Base-by-base conservation (phyloP, 495 filamentous ascomycete species). In the Evansstolkia leycettana region DNA sequence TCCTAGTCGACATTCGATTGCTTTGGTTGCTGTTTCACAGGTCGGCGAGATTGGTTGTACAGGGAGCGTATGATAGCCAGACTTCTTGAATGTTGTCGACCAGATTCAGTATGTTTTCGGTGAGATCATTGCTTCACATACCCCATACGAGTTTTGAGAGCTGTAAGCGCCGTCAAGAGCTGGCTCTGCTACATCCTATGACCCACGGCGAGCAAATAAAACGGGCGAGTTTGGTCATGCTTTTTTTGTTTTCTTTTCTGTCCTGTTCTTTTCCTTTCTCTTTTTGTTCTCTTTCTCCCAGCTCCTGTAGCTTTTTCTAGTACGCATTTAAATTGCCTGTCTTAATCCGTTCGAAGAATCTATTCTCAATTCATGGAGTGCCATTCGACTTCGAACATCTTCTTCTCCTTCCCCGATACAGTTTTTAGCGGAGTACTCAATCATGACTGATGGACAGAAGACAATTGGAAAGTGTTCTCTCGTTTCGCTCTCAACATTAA, bases 91-190 rank as follows among this genome's bases (percentile, higher is more conserved):
- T 26, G 24, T 7, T 26, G 24, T n/a, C n/a, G 24, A n/a, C 12
- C 11, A 29, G 11, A 6, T 29, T 29, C 28, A 29, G 28, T 5
- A 29, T n/a, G 4, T 15, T 29, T 29, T n/a, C 12, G 5, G 40
- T 42, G 42, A 37, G 39, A 40, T 39, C 42, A 37, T 45, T 35
- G 37, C 37, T 37, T 43, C 23, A 53, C 50, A 53, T 53, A 53
- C 46, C 46, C 46, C 28, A 43, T 50, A 38, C 49, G 35, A 45
- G 46, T 53, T 53, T 50, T 47, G 43, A 50, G 37, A 40, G 39
- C 36, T 31, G 37, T 45, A 34, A 43, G 42, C 36, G 38, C 26
- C 12, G 28, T 15, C 5, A 15, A 29, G 28, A 12, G 11, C 28
- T 4, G 10, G 28, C 28, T 29, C 28, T 29, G 14, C 28, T n/a